Evolutionary conservation across 164 flowering plant species (phyloP).

Genomic region (Tinospora cordifolia): DNA sequence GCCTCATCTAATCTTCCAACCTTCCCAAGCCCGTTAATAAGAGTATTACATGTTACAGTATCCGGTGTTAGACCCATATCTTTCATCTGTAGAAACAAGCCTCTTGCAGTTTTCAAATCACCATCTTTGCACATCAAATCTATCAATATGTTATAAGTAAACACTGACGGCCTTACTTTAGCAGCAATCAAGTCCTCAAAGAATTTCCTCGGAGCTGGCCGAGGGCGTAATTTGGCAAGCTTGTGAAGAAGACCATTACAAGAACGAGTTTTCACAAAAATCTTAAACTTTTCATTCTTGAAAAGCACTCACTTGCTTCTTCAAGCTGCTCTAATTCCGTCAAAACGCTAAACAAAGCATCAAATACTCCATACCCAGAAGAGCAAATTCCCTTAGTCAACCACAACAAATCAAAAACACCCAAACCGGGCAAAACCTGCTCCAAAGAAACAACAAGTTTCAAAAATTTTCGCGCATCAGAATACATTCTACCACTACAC

Average conservation of each 20-base stretch:
- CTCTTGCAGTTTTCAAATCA: constrained; percentile 45
- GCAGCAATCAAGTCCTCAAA: constrained; percentile 54
- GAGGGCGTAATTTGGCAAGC: constrained; percentile 43
- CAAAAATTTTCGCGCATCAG: constrained; percentile 37
- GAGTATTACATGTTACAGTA: constrained; percentile 66
- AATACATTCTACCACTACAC: constrained; percentile 53
- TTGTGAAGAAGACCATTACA: constrained; percentile 57
- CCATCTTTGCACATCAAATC: constrained; percentile 59
- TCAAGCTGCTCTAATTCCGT: constrained; percentile 58
- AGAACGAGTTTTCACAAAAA: constrained; percentile 56
- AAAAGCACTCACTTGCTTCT: constrained; percentile 58
- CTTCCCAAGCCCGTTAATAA: constrained; percentile 77
- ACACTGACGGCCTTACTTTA: constrained; percentile 43
- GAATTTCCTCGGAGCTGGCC: constrained; percentile 36
- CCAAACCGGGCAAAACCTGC: constrained; percentile 23
- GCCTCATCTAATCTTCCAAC: constrained; percentile 47
- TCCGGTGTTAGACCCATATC: constrained; percentile 48
- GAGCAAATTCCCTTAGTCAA: constrained; percentile 43
- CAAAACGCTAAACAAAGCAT: constrained; percentile 59
- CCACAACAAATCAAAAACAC: constrained; percentile 57
- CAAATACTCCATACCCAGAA: constrained; percentile 63
- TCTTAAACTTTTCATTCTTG: constrained; percentile 49
- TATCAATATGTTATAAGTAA: constrained; percentile 73
- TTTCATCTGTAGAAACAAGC: constrained; percentile 53
- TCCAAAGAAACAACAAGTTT: constrained; percentile 33